Evolutionary conservation across 2,329 filamentous ascomycete species (phyloP).

Genomic region (Fusarium abutilonis): DNA sequence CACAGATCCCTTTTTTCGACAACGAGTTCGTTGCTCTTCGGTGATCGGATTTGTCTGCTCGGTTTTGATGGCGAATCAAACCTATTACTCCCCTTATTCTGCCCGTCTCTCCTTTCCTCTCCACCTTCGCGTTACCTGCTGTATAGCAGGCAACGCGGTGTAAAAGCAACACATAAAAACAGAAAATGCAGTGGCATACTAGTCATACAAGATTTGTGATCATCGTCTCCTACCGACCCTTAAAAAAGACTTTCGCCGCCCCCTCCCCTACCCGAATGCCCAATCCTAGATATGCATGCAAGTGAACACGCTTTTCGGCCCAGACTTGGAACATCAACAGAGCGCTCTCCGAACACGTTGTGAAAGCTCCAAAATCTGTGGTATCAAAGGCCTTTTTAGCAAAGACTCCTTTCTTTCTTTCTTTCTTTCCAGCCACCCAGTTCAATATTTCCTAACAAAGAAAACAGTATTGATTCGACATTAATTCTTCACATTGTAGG

Average conservation of each 20-base stretch:
- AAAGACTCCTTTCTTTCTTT: slow-evolving; percentile 44
- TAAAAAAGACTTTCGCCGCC: slow-evolving; percentile 43
- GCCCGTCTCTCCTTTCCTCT: slow-evolving; percentile 23
- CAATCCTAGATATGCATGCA: slow-evolving; percentile 55
- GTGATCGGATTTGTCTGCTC: slow-evolving; percentile 37
- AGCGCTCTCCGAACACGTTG: slow-evolving; percentile 48
- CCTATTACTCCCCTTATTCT: slow-evolving; percentile 41
- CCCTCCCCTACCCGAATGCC: slow-evolving; percentile 46
- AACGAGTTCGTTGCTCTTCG: slow-evolving; percentile 32
- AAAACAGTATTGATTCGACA: slow-evolving; percentile 43
- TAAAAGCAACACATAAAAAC: slow-evolving; percentile 34
- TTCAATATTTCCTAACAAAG: slow-evolving; percentile 44
- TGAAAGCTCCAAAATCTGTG: slow-evolving; percentile 43
- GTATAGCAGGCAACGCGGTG: slow-evolving; percentile 24
- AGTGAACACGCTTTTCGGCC: slow-evolving; percentile 55
- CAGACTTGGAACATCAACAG: slow-evolving; percentile 48
- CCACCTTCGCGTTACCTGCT: slow-evolving; percentile 6
- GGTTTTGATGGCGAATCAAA: slow-evolving; percentile 42
- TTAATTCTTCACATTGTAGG: slow-evolving; percentile 40
- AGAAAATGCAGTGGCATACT: slow-evolving; percentile 43
- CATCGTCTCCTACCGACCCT: slow-evolving; percentile 34
- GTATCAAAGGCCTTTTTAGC: slow-evolving; percentile 47
- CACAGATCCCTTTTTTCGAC: slow-evolving; percentile 31
- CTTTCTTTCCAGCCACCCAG: slow-evolving; percentile 35
- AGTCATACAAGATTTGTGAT: slow-evolving; percentile 48